Conservation (phyloP, 2,329 filamentous ascomycete species). For the Capronia americana region DNA sequence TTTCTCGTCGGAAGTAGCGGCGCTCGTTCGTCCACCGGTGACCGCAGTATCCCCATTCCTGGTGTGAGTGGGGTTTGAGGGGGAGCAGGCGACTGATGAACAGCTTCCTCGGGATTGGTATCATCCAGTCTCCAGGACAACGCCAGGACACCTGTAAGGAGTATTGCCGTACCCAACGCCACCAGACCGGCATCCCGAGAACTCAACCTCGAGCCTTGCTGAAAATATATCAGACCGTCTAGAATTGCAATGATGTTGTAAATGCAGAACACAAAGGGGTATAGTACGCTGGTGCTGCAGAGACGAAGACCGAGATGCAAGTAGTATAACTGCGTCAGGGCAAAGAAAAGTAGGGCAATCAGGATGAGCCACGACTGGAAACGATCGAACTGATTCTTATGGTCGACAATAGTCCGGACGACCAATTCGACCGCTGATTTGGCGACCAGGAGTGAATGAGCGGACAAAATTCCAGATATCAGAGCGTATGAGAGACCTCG, state of each 20-base stretch:
- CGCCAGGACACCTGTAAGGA: conserved; percentile 86
- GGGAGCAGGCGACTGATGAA: conserved; percentile 44
- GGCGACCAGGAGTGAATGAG: conserved; percentile 88
- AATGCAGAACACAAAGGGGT: conserved; percentile 96
- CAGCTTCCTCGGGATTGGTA: conserved; percentile 46
- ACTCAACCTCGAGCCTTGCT: conserved; percentile 80
- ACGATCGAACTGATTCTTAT: conserved; percentile 86
- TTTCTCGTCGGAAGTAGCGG: conserved; percentile 46
- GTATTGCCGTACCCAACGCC: conserved; percentile 81
- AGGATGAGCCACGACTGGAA: conserved; percentile 96
- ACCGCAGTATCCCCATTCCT: conserved; percentile 74
- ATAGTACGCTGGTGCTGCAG: conserved; percentile 92
- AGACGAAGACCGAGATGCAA: conserved; percentile 92
- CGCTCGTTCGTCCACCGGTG: conserved; percentile 50
- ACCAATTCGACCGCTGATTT: conserved; percentile 96
- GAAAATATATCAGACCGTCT: conserved; percentile 96
- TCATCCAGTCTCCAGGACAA: conserved; percentile 93
- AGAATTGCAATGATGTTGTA: conserved; percentile 99
- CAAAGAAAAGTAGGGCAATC: conserved; percentile 77
- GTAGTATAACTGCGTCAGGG: conserved; percentile 91
- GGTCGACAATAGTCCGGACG: conserved; percentile 81
- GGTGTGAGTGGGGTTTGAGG: conserved; percentile 73
- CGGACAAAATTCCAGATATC: conserved; percentile 90
- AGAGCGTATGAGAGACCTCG: conserved; percentile 87
- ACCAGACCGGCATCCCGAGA: conserved; percentile 74